Evolutionary conservation across 2,329 filamentous ascomycete species (phyloP), one percentile per base, ranked within the genome.

Genomic region (Aspergillus proliferans): DNA sequence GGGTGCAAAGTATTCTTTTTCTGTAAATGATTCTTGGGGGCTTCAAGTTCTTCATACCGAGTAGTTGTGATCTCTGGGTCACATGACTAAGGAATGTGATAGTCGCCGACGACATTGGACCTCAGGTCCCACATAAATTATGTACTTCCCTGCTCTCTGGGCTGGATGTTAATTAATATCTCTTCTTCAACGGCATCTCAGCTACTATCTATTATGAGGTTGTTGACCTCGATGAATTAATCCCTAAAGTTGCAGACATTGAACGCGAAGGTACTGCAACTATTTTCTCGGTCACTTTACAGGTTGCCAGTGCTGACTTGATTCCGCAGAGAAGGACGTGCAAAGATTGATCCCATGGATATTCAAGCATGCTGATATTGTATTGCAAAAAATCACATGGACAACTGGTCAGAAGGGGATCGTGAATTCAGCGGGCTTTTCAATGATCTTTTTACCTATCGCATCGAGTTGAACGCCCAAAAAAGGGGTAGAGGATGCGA

Each of bases 131-230:
- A 28, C 26, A 12, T 28, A 12, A 28, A 28, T 3, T 28, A 28
- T 28, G 10, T 12, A 28, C 26, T 28, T 28, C 26, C 26, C 26
- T 28, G 10, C 26, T 12, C 10, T 28, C 26, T 12, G 4, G 10
- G 26, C 26, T 12, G 4, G 26, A 12, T 12, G 10, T 28, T 28
- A 12, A 5, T 12, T 12, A 12, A 38, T 38, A 38, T 9, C n/a
- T 15, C n/a, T 10, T 14, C 6, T 38, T 59, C 47, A 34, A 43
- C 48, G 48, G 6, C 40, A 52, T 50, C 28, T 45, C 45, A n/a
- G 47, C 30, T 9, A 51, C 45, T 14, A 47, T 52, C 39, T 40
- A 43, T 21, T 48, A 50, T 10, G 21, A 24, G 7, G 41, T 49
- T n/a, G 46, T 53, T 8, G 34, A 41, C 21, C 14, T 52, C 5